phyloP scores from a whole-genome alignment of 148 eudicot species.

The Simmondsia chinensis region DNA sequence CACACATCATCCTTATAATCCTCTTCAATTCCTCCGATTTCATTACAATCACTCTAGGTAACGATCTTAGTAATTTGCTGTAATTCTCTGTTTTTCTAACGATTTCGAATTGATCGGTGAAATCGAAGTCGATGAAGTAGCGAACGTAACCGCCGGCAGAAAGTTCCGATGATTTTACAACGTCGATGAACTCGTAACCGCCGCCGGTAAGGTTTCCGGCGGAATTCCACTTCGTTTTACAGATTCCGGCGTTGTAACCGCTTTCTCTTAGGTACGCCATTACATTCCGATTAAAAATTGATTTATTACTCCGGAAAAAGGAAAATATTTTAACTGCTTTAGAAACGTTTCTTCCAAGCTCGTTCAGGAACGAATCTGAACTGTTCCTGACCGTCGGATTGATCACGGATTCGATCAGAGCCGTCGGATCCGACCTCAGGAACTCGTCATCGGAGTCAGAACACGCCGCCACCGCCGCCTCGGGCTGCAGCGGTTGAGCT shows the following conservation, averaged over 20 bases:
- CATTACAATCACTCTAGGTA: conserved; percentile 56
- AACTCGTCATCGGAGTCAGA: conserved; percentile 29
- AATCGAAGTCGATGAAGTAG: conserved; percentile 58
- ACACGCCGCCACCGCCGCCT: background rate
- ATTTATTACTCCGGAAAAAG: conserved; percentile 10
- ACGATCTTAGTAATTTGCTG: conserved; percentile 9
- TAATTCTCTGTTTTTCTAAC: conserved; percentile 47
- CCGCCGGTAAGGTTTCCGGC: conserved; percentile 53
- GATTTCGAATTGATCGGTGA: conserved; percentile 56
- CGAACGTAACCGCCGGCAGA: conserved; percentile 7
- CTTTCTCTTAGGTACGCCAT: conserved; percentile 52
- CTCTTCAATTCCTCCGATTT: conserved; percentile 39
- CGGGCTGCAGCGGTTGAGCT: conserved; percentile 6
- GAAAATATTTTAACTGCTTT: conserved; percentile 32
- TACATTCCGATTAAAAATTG: conserved; percentile 34
- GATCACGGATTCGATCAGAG: conserved; percentile 8
- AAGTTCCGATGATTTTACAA: conserved; percentile 12
- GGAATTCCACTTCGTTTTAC: conserved; percentile 62
- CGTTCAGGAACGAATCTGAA: conserved; percentile 29
- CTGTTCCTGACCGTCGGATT: conserved; percentile 11
- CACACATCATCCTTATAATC: conserved; percentile 44
- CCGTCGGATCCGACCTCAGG: conserved; percentile 16
- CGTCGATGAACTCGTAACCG: conserved; percentile 72
- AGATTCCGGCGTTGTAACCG: conserved; percentile 70
- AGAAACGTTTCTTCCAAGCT: conserved; percentile 25